These are phyloP conservation scores for Corynascus novoguineensis DNA, from an alignment of 495 filamentous ascomycete genomes.

Conservation along the genomic window DNA sequence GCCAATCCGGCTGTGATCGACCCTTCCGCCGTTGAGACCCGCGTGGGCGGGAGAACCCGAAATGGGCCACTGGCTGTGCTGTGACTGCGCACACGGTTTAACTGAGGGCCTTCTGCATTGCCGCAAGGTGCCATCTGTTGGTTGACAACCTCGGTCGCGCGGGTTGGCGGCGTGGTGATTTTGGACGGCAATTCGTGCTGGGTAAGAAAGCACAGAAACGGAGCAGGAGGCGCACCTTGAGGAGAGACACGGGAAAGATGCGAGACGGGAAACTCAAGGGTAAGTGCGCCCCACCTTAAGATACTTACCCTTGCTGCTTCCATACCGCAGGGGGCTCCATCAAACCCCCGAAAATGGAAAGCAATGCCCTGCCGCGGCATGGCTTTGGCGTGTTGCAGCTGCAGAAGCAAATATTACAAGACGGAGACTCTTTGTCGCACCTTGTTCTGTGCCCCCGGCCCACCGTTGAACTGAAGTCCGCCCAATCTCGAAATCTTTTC, in stretches of 20 bases:
- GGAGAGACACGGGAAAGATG: neutral
- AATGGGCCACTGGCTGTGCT: neutral
- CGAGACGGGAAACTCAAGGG: neutral
- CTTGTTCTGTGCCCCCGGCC: neutral
- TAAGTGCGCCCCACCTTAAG: neutral
- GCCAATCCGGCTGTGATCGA: slow-evolving; percentile 14
- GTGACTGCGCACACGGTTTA: neutral
- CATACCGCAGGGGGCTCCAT: slow-evolving; percentile 1
- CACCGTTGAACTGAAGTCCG: neutral
- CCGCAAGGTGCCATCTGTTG: too few species aligned
- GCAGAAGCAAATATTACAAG: slow-evolving; percentile 3
- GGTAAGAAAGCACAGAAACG: neutral
- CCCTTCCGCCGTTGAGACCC: slow-evolving; percentile 9
- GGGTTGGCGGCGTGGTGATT: too few species aligned
- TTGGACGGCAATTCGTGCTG: neutral
- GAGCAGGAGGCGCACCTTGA: neutral
- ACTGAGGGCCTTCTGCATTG: too few species aligned
- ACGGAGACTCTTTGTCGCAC: neutral
- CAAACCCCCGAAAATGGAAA: neutral
- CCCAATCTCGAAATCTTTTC: neutral
- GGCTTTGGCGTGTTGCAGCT: slow-evolving; percentile 15
- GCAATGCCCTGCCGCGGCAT: neutral
- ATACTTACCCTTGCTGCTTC: neutral
- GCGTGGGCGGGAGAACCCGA: slow-evolving; percentile 7
- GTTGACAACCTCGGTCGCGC: too few species aligned